Evolutionary conservation across 208 protist genomes (phyloP), one percentile per base, ranked within the genome.

Genomic region (Acanthamoeba lenticulata): DNA sequence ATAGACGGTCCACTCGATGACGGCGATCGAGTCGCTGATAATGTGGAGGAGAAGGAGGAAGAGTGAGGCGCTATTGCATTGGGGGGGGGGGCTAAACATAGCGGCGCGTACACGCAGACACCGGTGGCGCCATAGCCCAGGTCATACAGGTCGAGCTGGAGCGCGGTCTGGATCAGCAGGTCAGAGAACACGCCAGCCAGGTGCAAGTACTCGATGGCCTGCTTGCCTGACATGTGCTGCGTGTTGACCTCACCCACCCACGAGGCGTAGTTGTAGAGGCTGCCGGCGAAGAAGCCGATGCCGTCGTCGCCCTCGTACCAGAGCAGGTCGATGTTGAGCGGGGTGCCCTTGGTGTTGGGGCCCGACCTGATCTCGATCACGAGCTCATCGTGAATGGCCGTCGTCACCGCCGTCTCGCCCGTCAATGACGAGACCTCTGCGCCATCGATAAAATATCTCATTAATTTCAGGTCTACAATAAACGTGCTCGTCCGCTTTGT

Each of bases 281-380:
- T 65, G 29, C 72, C 72, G n/a, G 90, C 90, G 45, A 94, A 94
- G 90, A 94, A 94, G 69, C 90, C 90, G 45, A 94, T 94, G 40
- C 90, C 90, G 38, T 85, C 45, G 36, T 94, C 90, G 15, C 90
- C 90, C 62, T 92, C 86, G 40, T 92, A 94, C 90, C 90, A 94
- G 11, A 94, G 90, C 15, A 94, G 15, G 45, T 77, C 45, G 55
- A 77, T 44, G 45, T 94, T 65, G 55, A 94, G 62, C n/a, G 42
- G 32, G 13, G 90, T 77, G 32, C 90, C 90, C 69, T 83, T 77
- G 38, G 67, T 85, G 34, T 77, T 85, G 19, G 60, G 60, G 11
- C 90, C 67, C 9, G 47, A 49, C 72, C 69, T 94, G 49, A 94
- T 94, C 90, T 94, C 65, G 15, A 94, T 85, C 44, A 94, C 90